These are phyloP conservation scores for Parastagonospora nodorum DNA, from an alignment of 2,329 filamentous ascomycete genomes.

Conservation along the genomic window DNA sequence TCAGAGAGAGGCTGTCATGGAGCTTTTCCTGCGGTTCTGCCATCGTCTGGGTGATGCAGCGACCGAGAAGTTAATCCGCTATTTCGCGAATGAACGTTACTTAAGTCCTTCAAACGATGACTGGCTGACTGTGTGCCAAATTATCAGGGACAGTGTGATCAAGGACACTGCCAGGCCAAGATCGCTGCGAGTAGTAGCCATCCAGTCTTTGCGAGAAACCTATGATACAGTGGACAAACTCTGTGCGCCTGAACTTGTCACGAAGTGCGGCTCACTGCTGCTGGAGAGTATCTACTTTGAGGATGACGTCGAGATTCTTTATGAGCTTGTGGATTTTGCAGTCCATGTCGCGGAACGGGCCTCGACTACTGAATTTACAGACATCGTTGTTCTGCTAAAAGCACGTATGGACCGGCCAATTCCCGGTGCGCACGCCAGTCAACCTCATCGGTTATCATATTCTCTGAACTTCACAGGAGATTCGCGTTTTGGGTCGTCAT, in stretches of 20 bases:
- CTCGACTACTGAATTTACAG: constrained; percentile 62
- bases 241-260: constrained; percentile 62
- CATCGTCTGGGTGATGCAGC: constrained; percentile 67
- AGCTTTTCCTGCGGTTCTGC: constrained; percentile 68
- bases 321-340: constrained; percentile 68
- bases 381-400: constrained; percentile 50
- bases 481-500: constrained; percentile 54
- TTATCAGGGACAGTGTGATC: constrained; percentile 68
- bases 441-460: constrained; percentile 22
- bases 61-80: constrained; percentile 67
- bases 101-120: constrained; percentile 72
- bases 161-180: constrained; percentile 65
- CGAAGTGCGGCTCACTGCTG: constrained; percentile 65
- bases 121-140: constrained; percentile 68
- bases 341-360: constrained; percentile 67
- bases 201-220: constrained; percentile 62
- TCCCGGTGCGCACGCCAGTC: constrained; percentile 17
- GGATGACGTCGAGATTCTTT: constrained; percentile 67
- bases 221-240: constrained; percentile 59
- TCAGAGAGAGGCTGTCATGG: constrained; percentile 69
- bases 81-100: constrained; percentile 70
- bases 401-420: constrained; percentile 32
- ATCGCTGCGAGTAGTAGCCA: constrained; percentile 65
- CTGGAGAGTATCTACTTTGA: constrained; percentile 67
- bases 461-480: constrained; percentile 20